A percentile compares a stretch with the other conserved stretches of the same genome.
Evolutionary conservation across 139 green algal species (phyloP).

Genomic region (Chlamydomonas schloesseri): DNA sequence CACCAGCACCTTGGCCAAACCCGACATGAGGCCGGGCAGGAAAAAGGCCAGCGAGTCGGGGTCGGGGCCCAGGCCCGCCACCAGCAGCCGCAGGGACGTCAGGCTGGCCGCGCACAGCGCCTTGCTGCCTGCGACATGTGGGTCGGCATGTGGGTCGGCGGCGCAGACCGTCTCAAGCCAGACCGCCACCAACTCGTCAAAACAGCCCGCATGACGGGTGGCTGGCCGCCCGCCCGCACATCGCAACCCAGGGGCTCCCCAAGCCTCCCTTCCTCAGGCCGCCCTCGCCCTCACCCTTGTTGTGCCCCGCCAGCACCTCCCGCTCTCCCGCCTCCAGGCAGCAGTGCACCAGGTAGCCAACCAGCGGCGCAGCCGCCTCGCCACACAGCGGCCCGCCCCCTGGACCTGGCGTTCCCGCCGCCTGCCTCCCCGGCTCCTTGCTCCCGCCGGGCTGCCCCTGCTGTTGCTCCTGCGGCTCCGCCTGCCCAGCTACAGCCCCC

Average conservation of each 20-base stretch:
- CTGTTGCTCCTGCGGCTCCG: background rate
- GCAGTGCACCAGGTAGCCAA: conserved; percentile 63
- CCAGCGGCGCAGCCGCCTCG: conserved; percentile 44
- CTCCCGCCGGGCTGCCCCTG: background rate
- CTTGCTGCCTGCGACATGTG: conserved; percentile 58
- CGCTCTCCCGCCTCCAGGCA: conserved; percentile 60
- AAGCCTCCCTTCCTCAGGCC: too few species aligned
- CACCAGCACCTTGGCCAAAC: conserved; percentile 68
- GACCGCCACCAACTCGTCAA: too few species aligned
- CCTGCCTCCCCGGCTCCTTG: background rate
- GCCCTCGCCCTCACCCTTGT: background rate
- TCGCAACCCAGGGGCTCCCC: too few species aligned
- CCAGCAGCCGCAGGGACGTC: conserved; percentile 47
- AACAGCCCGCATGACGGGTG: too few species aligned
- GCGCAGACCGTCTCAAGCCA: too few species aligned
- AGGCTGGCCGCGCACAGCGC: conserved; percentile 64
- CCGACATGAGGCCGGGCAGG: conserved; percentile 73
- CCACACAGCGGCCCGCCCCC: background rate
- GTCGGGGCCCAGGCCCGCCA: conserved; percentile 39
- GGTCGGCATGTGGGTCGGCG: background rate
- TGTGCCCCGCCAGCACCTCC: conserved; percentile 56
- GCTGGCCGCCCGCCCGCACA: too few species aligned
- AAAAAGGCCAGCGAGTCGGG: conserved; percentile 71
- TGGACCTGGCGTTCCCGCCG: background rate
- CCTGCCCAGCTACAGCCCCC: background rate